Conservation (phyloP, 192 early-diverging fungal species). For the Dissophora globulifera region DNA sequence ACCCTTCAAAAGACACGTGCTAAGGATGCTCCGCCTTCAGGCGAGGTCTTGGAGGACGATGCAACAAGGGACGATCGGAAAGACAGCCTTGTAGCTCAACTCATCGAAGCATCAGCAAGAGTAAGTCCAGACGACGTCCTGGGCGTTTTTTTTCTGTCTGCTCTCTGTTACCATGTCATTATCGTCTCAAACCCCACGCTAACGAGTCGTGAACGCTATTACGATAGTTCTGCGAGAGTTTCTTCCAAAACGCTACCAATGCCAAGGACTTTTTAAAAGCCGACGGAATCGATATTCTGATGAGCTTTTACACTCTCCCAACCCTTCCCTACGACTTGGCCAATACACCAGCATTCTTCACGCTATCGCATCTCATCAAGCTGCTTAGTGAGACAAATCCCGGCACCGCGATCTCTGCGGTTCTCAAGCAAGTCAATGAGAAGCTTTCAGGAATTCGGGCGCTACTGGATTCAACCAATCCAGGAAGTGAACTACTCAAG, state of each 20-base stretch:
- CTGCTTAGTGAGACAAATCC: conserved; percentile 75
- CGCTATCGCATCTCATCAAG: conserved; percentile 76
- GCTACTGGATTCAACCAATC: conserved; percentile 56
- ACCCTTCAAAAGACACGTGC: conserved; percentile 26
- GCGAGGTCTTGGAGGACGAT: conserved; percentile 34
- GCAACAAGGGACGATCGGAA: conserved; percentile 61
- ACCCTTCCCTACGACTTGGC: conserved; percentile 81
- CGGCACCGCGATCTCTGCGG: conserved; percentile 59
- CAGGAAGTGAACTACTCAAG: conserved; percentile 55
- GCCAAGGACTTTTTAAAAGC: conserved; percentile 77
- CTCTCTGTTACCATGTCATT: no score
- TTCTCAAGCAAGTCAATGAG: conserved; percentile 64
- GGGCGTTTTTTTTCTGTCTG: not conserved
- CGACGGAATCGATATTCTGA: conserved; percentile 70
- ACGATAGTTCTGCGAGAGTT: conserved; percentile 81
- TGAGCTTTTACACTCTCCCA: conserved; percentile 73
- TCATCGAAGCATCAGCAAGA: conserved; percentile 73
- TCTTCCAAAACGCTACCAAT: conserved; percentile 83
- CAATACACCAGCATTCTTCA: conserved; percentile 68
- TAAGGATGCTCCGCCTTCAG: conserved; percentile 26
- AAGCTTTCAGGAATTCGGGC: conserved; percentile 56
- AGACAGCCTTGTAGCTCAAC: conserved; percentile 62
- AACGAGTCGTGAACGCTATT: no score
- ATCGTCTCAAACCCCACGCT: no score
- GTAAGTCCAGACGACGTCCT: conserved; percentile 51